A percentile compares a stretch with the other conserved stretches of the same genome.
phyloP scores from a whole-genome alignment of 1,284 basidiomycete species.

The Puccinia polysora region DNA sequence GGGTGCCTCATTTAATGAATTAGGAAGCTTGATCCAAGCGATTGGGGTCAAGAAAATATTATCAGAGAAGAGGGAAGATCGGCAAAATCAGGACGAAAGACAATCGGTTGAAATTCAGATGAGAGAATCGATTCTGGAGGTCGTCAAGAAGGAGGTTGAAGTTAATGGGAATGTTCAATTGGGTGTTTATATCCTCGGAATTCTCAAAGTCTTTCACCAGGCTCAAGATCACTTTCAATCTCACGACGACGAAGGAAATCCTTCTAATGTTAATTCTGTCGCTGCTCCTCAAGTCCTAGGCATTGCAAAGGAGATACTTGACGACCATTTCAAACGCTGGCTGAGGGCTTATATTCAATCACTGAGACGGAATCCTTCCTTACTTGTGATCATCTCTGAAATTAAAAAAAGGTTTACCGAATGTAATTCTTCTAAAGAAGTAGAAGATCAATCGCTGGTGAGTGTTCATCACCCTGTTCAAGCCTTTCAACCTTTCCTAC shows the following conservation, averaged over 20 bases:
- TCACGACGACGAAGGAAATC: conserved; percentile 12
- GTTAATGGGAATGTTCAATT: conserved; percentile 28
- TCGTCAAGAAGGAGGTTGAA: conserved; percentile 22
- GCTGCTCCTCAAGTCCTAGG: background rate
- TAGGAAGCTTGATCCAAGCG: conserved; percentile 28
- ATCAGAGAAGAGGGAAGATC: conserved; percentile 17
- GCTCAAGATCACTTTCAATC: conserved; percentile 12
- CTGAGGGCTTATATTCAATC: conserved; percentile 14
- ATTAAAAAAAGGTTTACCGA: conserved; percentile 26
- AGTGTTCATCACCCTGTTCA: background rate
- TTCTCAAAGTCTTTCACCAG: conserved; percentile 21
- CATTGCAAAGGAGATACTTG: conserved; percentile 21
- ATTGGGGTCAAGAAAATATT: conserved; percentile 17
- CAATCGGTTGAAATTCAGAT: conserved; percentile 20
- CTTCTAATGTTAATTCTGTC: background rate
- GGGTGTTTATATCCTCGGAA: conserved; percentile 22
- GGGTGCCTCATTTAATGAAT: conserved; percentile 25
- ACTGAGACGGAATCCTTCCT: conserved; percentile 5
- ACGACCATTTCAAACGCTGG: conserved; percentile 27
- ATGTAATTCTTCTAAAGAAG: conserved; percentile 13
- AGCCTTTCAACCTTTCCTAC: background rate
- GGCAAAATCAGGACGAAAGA: conserved; percentile 24
- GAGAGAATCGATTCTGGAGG: conserved; percentile 37
- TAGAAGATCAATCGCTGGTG: conserved; percentile 29
- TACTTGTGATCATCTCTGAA: background rate